Evolutionary conservation across 23 red algal genomes (phyloP).

Genomic region (Chondrus crispus): DNA sequence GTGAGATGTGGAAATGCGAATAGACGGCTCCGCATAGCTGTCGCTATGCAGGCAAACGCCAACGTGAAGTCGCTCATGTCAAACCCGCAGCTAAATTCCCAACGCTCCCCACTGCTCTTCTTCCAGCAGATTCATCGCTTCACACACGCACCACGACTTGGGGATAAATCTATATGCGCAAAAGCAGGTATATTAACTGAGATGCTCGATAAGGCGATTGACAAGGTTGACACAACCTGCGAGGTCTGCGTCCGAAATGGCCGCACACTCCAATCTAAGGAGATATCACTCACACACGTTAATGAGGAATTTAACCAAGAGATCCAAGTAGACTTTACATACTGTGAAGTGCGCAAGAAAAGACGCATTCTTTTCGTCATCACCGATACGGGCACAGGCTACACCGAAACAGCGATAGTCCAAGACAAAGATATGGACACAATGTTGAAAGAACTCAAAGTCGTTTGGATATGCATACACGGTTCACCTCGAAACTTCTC

Average conservation of each 20-base stretch:
- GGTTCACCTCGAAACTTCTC: not conserved
- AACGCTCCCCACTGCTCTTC: not conserved
- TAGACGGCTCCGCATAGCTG: not conserved
- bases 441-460: not conserved
- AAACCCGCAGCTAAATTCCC: not conserved
- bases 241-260: not conserved
- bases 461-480: not conserved
- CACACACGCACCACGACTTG: not conserved
- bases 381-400: not conserved
- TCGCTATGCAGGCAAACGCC: not conserved
- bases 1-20: no score
- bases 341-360: not conserved
- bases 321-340: not conserved
- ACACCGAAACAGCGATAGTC: not conserved
- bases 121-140: not conserved
- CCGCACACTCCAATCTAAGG: not conserved
- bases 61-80: not conserved
- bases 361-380: not conserved
- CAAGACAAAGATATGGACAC: not conserved
- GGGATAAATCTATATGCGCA: not conserved
- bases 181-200: not conserved
- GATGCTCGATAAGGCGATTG: not conserved
- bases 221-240: not conserved
- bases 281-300: slow-evolving; percentile 27
- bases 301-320: slow-evolving; percentile 20